Percentiles rank a stretch among this genome's conserved stretches.
Conservation (phyloP, 345 rosid genomes). For the Dipteronia dyeriana region DNA sequence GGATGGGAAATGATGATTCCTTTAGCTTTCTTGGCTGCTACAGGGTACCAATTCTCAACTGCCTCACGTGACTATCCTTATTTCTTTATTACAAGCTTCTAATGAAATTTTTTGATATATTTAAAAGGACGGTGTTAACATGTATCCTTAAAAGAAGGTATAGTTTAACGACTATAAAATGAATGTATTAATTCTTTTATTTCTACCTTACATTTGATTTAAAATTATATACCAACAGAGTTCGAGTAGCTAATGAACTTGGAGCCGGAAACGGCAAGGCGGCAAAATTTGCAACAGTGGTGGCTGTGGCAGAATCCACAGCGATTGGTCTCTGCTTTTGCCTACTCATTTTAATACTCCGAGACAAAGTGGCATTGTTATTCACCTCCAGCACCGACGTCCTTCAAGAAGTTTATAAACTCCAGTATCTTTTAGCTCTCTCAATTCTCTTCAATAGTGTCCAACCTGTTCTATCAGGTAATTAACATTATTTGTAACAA, state of each 20-base stretch:
- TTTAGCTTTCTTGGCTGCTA: constrained; percentile 42
- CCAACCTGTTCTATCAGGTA: constrained; percentile 55
- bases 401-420: constrained; percentile 34
- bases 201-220: no score
- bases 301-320: constrained; percentile 35
- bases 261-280: constrained; percentile 52
- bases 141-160: fast-evolving
- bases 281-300: constrained; percentile 45
- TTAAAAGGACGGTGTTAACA: no score
- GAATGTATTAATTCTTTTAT: no score
- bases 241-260: constrained; percentile 50
- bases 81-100: no score
- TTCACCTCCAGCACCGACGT: constrained; percentile 43
- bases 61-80: no score
- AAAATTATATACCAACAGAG: constrained; percentile 41
- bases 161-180: no score
- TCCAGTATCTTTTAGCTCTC: constrained; percentile 34
- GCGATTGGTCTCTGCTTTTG: constrained; percentile 39
- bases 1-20: constrained; percentile 55
- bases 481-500: no score
- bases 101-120: background rate
- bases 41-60: constrained; percentile 24
- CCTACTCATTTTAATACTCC: constrained; percentile 28
- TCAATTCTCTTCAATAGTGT: constrained; percentile 50
- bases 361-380: constrained; percentile 36